Conservation (phyloP, 1,284 basidiomycete genomes). For the Cryptococcus sp. region DNA sequence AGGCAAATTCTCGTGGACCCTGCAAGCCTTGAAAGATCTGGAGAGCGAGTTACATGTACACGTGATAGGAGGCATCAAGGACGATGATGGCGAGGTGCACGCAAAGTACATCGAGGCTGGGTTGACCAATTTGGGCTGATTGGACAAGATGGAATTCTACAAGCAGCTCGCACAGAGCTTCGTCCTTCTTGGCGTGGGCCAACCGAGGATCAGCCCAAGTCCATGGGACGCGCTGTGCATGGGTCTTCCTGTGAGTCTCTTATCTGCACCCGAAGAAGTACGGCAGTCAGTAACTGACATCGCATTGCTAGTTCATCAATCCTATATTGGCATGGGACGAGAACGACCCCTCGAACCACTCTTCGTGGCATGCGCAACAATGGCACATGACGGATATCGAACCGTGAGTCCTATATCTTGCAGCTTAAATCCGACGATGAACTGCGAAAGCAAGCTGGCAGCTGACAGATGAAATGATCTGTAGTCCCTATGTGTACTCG, state of each 20-base stretch:
- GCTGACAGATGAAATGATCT: not conserved
- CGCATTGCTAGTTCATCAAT: constrained; percentile 52
- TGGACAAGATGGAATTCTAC: constrained; percentile 41
- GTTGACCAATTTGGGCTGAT: constrained; percentile 29
- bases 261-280: too few relatives aligned
- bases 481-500: constrained; percentile 54
- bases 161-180: constrained; percentile 22
- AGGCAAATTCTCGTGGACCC: constrained; percentile 34
- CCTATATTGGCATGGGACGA: constrained; percentile 51
- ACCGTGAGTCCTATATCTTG: constrained; percentile 29
- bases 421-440: not conserved
- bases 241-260: constrained; percentile 41
- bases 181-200: constrained; percentile 39
- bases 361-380: constrained; percentile 52
- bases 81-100: constrained; percentile 26
- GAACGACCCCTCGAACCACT: constrained; percentile 41
- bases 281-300: not conserved
- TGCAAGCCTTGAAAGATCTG: constrained; percentile 23
- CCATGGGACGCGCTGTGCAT: constrained; percentile 46
- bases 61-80: constrained; percentile 31
- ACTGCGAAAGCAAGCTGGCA: not conserved
- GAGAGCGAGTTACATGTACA: constrained; percentile 22
- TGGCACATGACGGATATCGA: constrained; percentile 42
- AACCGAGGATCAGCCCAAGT: constrained; percentile 37
- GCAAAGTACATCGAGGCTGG: constrained; percentile 21